phyloP scores from a whole-genome alignment of 1,139 yeast species.

The Diutina rugosa region DNA sequence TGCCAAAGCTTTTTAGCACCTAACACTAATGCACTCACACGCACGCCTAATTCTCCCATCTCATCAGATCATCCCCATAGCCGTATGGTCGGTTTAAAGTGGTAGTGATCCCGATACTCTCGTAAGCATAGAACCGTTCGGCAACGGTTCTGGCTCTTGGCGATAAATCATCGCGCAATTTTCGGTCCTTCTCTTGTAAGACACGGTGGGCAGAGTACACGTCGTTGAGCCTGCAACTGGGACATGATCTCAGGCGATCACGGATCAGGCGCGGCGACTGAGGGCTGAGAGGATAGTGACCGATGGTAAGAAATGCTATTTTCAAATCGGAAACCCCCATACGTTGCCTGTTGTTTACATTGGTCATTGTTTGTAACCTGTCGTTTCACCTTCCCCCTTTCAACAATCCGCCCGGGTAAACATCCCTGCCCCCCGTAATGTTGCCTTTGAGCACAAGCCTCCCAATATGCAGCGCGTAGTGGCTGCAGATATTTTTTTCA shows the following conservation, averaged over 20 bases:
- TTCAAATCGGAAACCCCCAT: too few species aligned
- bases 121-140: too few species aligned
- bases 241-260: background rate
- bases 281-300: too few species aligned
- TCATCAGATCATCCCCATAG: background rate
- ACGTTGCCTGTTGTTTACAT: too few species aligned
- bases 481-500: background rate
- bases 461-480: background rate
- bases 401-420: background rate
- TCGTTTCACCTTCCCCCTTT: background rate
- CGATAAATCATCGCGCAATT: too few species aligned
- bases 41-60: background rate
- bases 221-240: background rate
- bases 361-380: too few species aligned
- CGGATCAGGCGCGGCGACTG: background rate
- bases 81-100: background rate
- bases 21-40: background rate
- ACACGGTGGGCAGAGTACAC: background rate
- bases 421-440: background rate
- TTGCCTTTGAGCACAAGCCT: background rate
- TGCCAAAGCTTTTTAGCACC: background rate
- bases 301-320: too few species aligned
- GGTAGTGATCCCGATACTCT: too few species aligned
- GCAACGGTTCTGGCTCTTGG: too few species aligned
- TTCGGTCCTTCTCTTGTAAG: background rate